Base-by-base conservation (phyloP, 257 asterid species). In the Fraxinus anomala region DNA sequence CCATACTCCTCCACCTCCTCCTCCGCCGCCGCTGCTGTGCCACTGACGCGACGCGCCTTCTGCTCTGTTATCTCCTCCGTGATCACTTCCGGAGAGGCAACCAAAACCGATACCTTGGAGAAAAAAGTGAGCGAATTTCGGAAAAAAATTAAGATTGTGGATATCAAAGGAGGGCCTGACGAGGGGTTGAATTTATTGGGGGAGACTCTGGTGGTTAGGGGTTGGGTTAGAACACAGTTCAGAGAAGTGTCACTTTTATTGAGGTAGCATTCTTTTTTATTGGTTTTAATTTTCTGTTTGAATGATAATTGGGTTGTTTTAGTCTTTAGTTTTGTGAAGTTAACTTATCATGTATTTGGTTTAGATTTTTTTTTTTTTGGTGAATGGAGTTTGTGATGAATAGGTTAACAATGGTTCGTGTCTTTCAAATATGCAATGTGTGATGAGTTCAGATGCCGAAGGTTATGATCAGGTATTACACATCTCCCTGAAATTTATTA, bases 381-480 rank as follows among this genome's bases (percentile, higher is more conserved):
- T 74, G 69, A 82, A 51, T 81, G 77, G 77, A 74, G 78, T 70
- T 73, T 40, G n/a, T 75, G 81, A 61, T 86, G 80, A 79, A 76
- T 83, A 95, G 99, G 92, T 93, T 68, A 95, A 95, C 76, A 98
- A 96, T 86, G 99, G 99, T 26, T 96, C 99, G 16, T 93, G 99
- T 83, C 93, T 93, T 77, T 93, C 98, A 0, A 95, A 89, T 81
- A 88, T 95, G 98, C 99, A 95, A 93, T 95, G 99, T 49, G 98
- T 93, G 42, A 81, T 96, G 89, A 86, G 84, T 74, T 85, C 96
- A 33, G 97, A 92, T 75, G 88, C 97, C 0, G 94, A 92, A 59
- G 98, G 98, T 59, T 93, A 92, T 83, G 96, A 92, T 88, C 97
- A 91, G 98, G 99, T 95, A 84, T 54, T 61, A 10, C 59, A 19